Conservation (phyloP, 345 rosid species). For the Euphorbia tirucalli region DNA sequence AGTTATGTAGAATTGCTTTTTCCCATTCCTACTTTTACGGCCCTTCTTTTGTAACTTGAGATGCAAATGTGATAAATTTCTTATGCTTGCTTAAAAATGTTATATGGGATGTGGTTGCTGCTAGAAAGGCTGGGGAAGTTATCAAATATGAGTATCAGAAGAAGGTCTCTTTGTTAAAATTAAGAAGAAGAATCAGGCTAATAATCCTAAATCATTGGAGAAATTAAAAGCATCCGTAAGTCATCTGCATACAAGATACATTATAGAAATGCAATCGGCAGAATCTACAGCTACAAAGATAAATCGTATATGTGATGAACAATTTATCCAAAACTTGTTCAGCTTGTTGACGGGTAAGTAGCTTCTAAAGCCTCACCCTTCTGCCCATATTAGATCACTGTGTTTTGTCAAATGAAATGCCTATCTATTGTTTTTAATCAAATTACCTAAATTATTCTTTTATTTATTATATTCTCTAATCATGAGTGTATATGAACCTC, state of each 20-base stretch:
- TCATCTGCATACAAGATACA: slow-evolving; percentile 92
- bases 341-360: slow-evolving; percentile 89
- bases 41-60: no score
- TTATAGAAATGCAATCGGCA: slow-evolving; percentile 98
- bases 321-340: slow-evolving; percentile 77
- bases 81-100: slow-evolving; percentile 18
- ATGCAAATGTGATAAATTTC: no score
- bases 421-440: no score
- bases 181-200: slow-evolving; percentile 66
- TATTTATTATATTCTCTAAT: no score
- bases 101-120: slow-evolving; percentile 25
- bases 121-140: slow-evolving; percentile 73
- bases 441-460: no score
- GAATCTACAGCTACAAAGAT: slow-evolving; percentile 93
- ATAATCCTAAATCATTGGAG: slow-evolving; percentile 72
- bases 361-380: no score
- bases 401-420: no score
- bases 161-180: slow-evolving; percentile 68
- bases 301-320: slow-evolving; percentile 87
- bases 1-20: no score
- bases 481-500: no score
- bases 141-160: slow-evolving; percentile 88
- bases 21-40: no score
- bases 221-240: slow-evolving; percentile 86
- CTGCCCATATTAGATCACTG: no score